Evolutionary conservation across 495 filamentous ascomycete genomes (phyloP).

Genomic region (Penicillium silybi): DNA sequence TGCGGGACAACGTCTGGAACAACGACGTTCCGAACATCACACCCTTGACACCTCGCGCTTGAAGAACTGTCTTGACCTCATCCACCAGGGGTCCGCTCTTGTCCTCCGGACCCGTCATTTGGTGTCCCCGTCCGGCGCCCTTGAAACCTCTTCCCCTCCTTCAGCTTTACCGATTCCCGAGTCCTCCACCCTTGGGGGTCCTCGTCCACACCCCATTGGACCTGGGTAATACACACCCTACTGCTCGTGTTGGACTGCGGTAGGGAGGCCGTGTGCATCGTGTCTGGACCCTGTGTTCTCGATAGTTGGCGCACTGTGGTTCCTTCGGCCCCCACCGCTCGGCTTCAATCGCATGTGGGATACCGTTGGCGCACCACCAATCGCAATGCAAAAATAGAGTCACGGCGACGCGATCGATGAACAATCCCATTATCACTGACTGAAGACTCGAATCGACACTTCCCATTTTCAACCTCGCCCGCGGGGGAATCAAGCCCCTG

Average conservation of each 20-base stretch:
- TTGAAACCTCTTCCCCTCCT: slow-evolving; percentile 9
- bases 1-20: slow-evolving; percentile 28
- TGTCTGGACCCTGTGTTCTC: not conserved
- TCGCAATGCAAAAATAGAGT: slow-evolving; percentile 43
- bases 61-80: slow-evolving; percentile 1
- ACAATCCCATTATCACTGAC: slow-evolving; percentile 17
- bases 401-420: slow-evolving; percentile 26
- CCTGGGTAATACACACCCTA: not conserved
- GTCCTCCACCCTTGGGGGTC: slow-evolving; percentile 1
- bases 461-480: slow-evolving; percentile 12
- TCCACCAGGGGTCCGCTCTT: slow-evolving; percentile 1
- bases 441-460: slow-evolving; percentile 19
- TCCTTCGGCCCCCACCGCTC: not conserved
- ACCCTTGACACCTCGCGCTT: slow-evolving; percentile 2
- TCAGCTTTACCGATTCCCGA: slow-evolving; percentile 13
- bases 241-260: not conserved
- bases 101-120: slow-evolving; percentile 7
- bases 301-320: not conserved
- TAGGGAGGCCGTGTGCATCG: not conserved
- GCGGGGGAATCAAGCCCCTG: not conserved
- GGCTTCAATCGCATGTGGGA: slow-evolving; percentile 17
- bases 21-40: slow-evolving; percentile 14
- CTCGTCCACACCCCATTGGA: slow-evolving; percentile 8
- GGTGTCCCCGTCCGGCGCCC: slow-evolving; percentile 1
- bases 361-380: slow-evolving; percentile 23